Evolutionary conservation across 352 stramenopile species (phyloP).

Genomic region (Globisporangium solare): DNA sequence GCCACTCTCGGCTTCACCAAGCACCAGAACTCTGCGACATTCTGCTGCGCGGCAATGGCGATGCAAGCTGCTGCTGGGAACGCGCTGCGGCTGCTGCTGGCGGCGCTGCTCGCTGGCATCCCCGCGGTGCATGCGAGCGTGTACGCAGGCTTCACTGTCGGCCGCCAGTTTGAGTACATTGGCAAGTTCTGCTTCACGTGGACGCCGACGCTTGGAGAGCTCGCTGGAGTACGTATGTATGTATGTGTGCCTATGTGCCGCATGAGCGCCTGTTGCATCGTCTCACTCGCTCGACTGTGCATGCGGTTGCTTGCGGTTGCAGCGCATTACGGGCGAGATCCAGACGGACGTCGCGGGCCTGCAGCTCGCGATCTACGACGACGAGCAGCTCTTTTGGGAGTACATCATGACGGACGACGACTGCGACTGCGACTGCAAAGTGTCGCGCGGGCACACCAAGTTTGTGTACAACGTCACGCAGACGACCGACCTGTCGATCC

Average conservation of each 20-base stretch:
- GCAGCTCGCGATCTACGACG: conserved; percentile 76
- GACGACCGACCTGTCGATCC: conserved; percentile 35
- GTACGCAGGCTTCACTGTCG: conserved; percentile 56
- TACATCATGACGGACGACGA: conserved; percentile 56
- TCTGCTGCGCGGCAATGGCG: no score
- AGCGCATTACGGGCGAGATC: conserved; percentile 58
- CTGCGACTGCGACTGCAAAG: conserved; percentile 73
- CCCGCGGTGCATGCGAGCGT: conserved; percentile 26
- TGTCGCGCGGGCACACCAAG: conserved; percentile 64
- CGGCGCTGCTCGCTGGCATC: conserved; percentile 2
- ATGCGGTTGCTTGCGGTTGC: background rate
- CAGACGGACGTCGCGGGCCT: conserved; percentile 57
- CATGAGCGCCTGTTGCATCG: no score
- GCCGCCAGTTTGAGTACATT: conserved; percentile 70
- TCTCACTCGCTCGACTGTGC: background rate
- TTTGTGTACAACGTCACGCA: conserved; percentile 59
- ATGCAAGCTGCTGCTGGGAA: background rate
- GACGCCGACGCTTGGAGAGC: conserved; percentile 43
- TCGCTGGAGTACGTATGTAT: conserved; percentile 40
- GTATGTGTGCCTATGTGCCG: no score
- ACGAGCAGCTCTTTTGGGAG: conserved; percentile 75
- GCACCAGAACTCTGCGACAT: background rate
- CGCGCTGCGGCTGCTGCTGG: conserved; percentile 10
- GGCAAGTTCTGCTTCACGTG: conserved; percentile 84
- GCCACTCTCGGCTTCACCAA: background rate